A percentile compares a stretch with the other conserved stretches of the same genome.
These are phyloP conservation scores for Neckera pumila DNA, from an alignment of 225 moss, liverwort and hornwort species.

Conservation along the genomic window DNA sequence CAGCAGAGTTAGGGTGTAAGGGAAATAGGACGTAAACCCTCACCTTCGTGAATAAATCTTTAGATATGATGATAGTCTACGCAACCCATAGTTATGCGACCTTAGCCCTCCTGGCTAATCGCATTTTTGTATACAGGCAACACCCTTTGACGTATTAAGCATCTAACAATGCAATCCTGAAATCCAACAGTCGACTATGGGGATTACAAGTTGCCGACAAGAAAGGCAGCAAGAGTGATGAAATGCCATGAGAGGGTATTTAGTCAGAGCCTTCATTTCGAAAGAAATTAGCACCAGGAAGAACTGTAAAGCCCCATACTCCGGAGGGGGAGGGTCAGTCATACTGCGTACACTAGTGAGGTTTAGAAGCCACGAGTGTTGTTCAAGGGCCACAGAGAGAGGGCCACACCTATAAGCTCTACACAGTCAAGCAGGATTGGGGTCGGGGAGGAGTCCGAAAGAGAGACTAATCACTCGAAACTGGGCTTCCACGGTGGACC, in stretches of 20 bases:
- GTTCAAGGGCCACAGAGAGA: not conserved
- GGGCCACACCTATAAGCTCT: not conserved
- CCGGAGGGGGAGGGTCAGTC: not conserved
- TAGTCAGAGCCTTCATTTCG: not conserved
- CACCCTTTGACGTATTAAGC: not conserved
- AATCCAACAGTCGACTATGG: not conserved
- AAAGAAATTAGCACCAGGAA: not conserved
- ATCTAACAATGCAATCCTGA: not conserved
- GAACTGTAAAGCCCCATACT: not conserved
- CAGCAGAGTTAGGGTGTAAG: not conserved
- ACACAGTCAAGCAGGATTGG: not conserved
- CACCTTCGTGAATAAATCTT: not conserved
- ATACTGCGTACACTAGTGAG: not conserved
- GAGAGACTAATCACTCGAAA: conserved; percentile 54
- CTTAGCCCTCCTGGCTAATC: not conserved
- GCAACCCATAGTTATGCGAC: not conserved
- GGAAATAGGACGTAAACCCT: not conserved
- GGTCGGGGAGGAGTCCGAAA: conserved; percentile 32
- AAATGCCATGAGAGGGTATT: not conserved
- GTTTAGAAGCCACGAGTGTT: not conserved
- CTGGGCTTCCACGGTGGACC: conserved; percentile 39
- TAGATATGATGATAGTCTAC: not conserved
- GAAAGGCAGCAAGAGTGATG: not conserved
- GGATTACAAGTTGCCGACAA: not conserved
- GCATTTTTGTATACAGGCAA: not conserved